Percentiles rank a stretch among this genome's conserved stretches.
Evolutionary conservation across 768 basidiomycete species (phyloP).

Genomic region (Gloeopeniophorella convolvens): DNA sequence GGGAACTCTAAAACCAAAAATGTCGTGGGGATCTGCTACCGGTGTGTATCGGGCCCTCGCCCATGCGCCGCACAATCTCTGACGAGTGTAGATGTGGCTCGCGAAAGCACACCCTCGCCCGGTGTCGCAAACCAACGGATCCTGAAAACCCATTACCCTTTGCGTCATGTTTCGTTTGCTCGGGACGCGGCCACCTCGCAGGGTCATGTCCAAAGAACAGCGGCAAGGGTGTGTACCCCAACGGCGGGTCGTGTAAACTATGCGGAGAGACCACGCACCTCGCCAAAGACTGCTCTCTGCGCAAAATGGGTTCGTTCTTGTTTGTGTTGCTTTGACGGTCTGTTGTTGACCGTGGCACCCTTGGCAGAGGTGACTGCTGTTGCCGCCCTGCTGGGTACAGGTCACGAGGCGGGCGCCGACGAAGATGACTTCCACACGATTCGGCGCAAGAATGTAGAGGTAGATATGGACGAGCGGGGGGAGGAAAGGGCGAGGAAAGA

Average conservation of each 20-base stretch:
- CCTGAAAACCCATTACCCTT: conserved; percentile 68
- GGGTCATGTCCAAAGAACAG: conserved; percentile 77
- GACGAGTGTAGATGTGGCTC: conserved; percentile 65
- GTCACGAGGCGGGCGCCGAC: conserved; percentile 67
- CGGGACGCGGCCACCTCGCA: conserved; percentile 76
- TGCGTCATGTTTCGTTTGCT: conserved; percentile 91
- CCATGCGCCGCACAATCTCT: not conserved
- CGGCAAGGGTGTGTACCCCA: conserved; percentile 78
- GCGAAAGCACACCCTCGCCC: conserved; percentile 66
- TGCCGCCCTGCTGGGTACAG: conserved; percentile 40
- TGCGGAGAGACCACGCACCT: conserved; percentile 83
- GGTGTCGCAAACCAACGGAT: conserved; percentile 62
- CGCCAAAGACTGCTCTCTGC: conserved; percentile 71
- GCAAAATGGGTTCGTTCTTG: conserved; percentile 40
- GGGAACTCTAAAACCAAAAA: conserved; percentile 38
- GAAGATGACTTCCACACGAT: conserved; percentile 92
- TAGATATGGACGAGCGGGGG: conserved; percentile 53
- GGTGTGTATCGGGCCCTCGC: conserved; percentile 19
- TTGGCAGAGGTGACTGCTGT: conserved; percentile 33
- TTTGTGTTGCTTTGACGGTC: not conserved
- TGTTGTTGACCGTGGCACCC: too few relatives aligned
- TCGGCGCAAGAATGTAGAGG: conserved; percentile 54
- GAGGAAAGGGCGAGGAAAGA: conserved; percentile 37
- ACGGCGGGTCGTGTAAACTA: conserved; percentile 86
- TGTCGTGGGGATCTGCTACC: conserved; percentile 59